Base-by-base conservation (phyloP, 2,329 filamentous ascomycete species). In the Ascochyta rabiei region DNA sequence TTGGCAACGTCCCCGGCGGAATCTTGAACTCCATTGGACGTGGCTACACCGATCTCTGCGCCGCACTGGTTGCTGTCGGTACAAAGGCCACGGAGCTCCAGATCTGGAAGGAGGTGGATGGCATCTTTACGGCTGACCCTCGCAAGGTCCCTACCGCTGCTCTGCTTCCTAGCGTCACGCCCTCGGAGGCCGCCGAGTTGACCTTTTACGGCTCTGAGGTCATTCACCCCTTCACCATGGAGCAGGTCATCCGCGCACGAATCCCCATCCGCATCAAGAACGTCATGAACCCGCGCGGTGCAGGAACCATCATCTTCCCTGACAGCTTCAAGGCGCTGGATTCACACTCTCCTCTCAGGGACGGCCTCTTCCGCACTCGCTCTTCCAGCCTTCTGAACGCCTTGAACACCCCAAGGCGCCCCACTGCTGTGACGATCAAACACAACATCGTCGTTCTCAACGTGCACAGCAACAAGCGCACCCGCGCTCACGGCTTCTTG, bases 61-160 rank as follows among this genome's bases (percentile, higher is more conserved):
- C 95, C 12, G 93, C 95, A 6, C 81, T 99, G 15, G 88, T 93
- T 46, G 92, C 95, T 1, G 93, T 99, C 9, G 93, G 92, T 4
- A 80, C 96, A n/a, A 82, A 86, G 66, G 95, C 95, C 0, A 81
- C 88, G 48, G 95, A 99, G 75, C 83, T 99, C 47, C 95, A 99
- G 76, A 90, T 99, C 60, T 98, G 95, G 95, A 99, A 99, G 79
- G 95, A 99, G 74, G 95, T 99, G 6, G 95, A 99, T 75, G 93
- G 92, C 55, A 96, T 98, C 71, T 95, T 96, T 76, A 89, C 87
- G 1, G 87, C 87, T 5, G 93, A 97, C 70, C 91, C 91, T 3
- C 86, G 89, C 65, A 96, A 95, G 76, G 91, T 96, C 34, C 93
- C 93, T 3, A 98, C 93, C 0, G 96, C 95, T n/a, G 84, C 89